Base-by-base conservation (phyloP, 2,329 filamentous ascomycete species). In the Monosporascus sp. region DNA sequence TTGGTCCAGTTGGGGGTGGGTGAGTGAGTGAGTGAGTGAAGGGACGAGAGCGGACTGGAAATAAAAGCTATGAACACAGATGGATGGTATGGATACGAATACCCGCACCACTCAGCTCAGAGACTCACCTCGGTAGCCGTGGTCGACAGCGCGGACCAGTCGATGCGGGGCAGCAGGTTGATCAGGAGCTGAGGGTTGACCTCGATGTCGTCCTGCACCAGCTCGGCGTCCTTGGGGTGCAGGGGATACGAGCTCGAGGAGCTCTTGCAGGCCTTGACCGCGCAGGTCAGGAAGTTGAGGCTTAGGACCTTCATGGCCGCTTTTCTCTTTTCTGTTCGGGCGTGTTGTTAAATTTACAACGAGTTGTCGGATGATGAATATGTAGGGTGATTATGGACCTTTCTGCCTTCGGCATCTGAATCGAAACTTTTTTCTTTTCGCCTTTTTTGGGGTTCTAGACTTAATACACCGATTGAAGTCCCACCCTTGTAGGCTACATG, bases 221-320 rank as follows among this genome's bases (percentile, higher is more conserved):
- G 85, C 70, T 96, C 91, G 50, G 90, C 92, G 65, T 97, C 91
- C 65, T 87, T 87, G 52, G 94, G 93, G 71, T 97, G 94, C 17
- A 99, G 81, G 2, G 94, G 94, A 68, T 95, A 97, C 24, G 91
- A 90, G 50, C 82, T 76, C 6, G 87, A 78, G 34, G 87, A 86
- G 53, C 85, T 82, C 75, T 95, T 96, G 87, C 94, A 99, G 53
- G 88, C 80, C 79, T 97, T 97, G 69, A 95, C 88, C 57, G 94
- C 93, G 79, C 94, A 99, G 65, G 91, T 94, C 60, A 97, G 79
- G 74, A 99, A 99, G 75, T 97, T 97, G 66, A 96, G 86, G 56
- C 91, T 97, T 50, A 97, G 84, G 58, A 97, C 79, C 73, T 97
- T 97, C 94, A 99, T 99, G 56, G 62, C 71, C 50, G 27, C 16